These are phyloP conservation scores for Cryptococcus floricola DNA, from an alignment of 1,284 basidiomycete species.

Conservation along the genomic window DNA sequence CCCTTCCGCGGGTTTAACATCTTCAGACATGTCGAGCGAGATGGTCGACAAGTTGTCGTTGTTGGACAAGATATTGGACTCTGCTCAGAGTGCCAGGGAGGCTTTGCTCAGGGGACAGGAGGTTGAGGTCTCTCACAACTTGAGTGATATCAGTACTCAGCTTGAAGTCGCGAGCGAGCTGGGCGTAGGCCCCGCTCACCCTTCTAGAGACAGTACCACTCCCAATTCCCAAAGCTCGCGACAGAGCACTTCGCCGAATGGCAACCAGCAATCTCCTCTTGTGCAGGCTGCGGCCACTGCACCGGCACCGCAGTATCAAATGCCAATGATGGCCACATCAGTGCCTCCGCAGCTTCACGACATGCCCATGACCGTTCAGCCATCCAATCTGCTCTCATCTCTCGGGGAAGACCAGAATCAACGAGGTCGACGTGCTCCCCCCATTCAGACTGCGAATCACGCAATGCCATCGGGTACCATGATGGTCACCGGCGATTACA, in stretches of 20 bases:
- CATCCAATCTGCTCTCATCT: slow-evolving; percentile 26
- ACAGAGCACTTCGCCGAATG: slow-evolving; percentile 28
- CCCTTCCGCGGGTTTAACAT: slow-evolving; percentile 4
- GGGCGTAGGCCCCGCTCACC: slow-evolving; percentile 32
- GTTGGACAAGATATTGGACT: slow-evolving; percentile 40
- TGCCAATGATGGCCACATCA: slow-evolving; percentile 5
- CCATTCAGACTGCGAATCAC: not conserved
- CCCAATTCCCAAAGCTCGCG: slow-evolving; percentile 15
- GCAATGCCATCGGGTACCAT: slow-evolving; percentile 1
- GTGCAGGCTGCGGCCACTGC: slow-evolving; percentile 1
- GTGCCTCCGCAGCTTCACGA: slow-evolving; percentile 5
- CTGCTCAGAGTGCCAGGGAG: slow-evolving; percentile 37
- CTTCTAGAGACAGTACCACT: slow-evolving; percentile 29
- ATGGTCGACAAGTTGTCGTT: slow-evolving; percentile 34
- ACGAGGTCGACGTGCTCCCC: not conserved
- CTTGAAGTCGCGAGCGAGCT: slow-evolving; percentile 42
- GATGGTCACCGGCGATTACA: not conserved
- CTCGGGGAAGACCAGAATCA: slow-evolving; percentile 26
- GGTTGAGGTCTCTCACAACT: slow-evolving; percentile 31
- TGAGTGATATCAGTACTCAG: slow-evolving; percentile 38
- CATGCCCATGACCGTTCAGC: slow-evolving; percentile 4
- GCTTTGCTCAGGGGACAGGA: slow-evolving; percentile 39
- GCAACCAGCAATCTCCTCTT: slow-evolving; percentile 12
- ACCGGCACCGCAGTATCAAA: not conserved
- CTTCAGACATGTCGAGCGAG: slow-evolving; percentile 22